Conservation (phyloP, 352 stramenopile species). For the Blastocystis sp. region DNA sequence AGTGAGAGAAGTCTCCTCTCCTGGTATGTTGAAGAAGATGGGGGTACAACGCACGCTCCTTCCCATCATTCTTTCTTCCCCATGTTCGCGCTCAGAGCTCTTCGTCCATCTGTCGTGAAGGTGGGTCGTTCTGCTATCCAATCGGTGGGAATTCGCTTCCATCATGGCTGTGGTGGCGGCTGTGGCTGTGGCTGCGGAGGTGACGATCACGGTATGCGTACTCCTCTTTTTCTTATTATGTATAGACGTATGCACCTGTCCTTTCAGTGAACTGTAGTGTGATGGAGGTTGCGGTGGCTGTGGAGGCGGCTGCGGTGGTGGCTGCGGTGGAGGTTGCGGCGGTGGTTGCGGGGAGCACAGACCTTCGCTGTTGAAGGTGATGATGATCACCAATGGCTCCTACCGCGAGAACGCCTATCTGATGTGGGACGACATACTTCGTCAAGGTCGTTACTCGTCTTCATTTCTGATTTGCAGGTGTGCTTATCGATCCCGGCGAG, state of each 20-base stretch:
- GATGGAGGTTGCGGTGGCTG: neutral
- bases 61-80: neutral
- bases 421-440: slow-evolving; percentile 33
- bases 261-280: neutral
- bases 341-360: slow-evolving; percentile 12
- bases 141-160: neutral
- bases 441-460: neutral
- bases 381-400: slow-evolving; percentile 46
- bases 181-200: slow-evolving; percentile 12
- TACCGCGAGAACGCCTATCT: slow-evolving; percentile 60
- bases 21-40: too few species aligned
- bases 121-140: neutral
- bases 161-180: slow-evolving; percentile 46
- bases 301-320: neutral
- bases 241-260: too few species aligned
- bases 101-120: neutral
- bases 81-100: slow-evolving; percentile 15
- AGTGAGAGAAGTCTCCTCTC: neutral
- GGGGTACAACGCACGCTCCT: too few species aligned
- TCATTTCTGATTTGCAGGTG: neutral
- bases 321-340: neutral
- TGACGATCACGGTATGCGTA: neutral
- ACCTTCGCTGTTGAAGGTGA: slow-evolving; percentile 48
- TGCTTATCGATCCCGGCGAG: slow-evolving; percentile 47
- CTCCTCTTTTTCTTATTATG: too few species aligned